These are phyloP conservation scores for Funneliformis caledonium DNA, from an alignment of 371 early-diverging fungal genomes.

Conservation along the genomic window DNA sequence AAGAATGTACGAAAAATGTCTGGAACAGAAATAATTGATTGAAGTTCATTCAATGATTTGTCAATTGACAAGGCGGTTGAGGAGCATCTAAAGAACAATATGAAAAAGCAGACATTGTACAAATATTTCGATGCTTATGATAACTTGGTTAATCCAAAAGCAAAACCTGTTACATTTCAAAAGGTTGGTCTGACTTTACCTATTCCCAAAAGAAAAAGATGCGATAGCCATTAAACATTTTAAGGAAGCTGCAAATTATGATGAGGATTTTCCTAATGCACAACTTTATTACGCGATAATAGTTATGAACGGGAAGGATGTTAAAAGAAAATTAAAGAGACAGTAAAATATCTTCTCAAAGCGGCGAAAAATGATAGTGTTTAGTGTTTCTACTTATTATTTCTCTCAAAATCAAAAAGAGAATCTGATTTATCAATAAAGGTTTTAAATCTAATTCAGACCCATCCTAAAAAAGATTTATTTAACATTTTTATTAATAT, in stretches of 20 bases:
- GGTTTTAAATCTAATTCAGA: no score
- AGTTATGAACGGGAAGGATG: conserved; percentile 12
- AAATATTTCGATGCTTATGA: conserved; percentile 17
- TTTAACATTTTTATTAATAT: no score
- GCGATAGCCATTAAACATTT: background rate
- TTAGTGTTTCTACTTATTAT: conserved; percentile 11
- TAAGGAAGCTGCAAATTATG: conserved; percentile 15
- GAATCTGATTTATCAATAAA: no score
- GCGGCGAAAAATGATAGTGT: conserved; percentile 29
- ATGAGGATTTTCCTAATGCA: conserved; percentile 3
- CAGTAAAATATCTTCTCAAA: conserved; percentile 4
- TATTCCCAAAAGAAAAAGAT: conserved; percentile 2
- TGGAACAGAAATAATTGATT: background rate
- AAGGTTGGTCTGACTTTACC: background rate
- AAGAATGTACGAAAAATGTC: background rate
- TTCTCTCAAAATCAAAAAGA: no score
- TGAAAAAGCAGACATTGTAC: background rate
- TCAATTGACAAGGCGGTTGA: background rate
- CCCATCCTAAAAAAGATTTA: no score
- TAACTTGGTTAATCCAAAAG: background rate
- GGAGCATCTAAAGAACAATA: background rate
- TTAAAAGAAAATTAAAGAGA: background rate
- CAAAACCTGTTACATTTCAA: conserved; percentile 14
- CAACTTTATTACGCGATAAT: conserved; percentile 26
- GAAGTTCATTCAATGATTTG: background rate